phyloP scores from a whole-genome alignment of 2,329 filamentous ascomycete species.

The Phyllachora maydis region DNA sequence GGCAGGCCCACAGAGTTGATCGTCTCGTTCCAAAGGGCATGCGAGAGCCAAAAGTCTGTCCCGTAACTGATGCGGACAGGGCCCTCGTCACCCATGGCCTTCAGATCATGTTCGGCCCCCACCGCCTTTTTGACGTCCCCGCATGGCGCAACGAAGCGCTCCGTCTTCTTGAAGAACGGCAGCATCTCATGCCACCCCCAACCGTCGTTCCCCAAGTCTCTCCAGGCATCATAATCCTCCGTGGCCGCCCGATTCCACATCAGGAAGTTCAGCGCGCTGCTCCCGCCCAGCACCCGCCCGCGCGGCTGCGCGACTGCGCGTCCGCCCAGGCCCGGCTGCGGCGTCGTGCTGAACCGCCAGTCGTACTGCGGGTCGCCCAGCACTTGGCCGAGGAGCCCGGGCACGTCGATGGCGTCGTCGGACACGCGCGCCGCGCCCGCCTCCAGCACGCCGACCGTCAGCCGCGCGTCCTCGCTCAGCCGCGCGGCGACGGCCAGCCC shows the following conservation, averaged over 20 bases:
- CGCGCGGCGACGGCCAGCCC: constrained; percentile 27
- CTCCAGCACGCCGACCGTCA: constrained; percentile 22
- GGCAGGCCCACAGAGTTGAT: constrained; percentile 14
- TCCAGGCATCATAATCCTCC: constrained; percentile 35
- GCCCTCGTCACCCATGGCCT: constrained; percentile 18
- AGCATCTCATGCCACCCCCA: constrained; percentile 32
- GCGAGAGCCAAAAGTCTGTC: constrained; percentile 16
- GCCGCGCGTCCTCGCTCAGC: constrained; percentile 18
- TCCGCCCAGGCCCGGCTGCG: constrained; percentile 15
- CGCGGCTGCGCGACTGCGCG: constrained; percentile 18
- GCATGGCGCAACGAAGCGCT: constrained; percentile 22
- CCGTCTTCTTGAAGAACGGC: constrained; percentile 27
- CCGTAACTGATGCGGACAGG: constrained; percentile 26
- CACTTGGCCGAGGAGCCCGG: constrained; percentile 14
- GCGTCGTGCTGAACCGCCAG: constrained; percentile 18
- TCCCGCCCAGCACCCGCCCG: constrained; percentile 37
- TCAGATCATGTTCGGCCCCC: constrained; percentile 15
- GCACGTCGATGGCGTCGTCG: constrained; percentile 11
- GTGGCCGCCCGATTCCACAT: constrained; percentile 24
- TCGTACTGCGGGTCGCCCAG: constrained; percentile 16
- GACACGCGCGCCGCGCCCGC: constrained; percentile 13
- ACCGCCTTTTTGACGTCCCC: constrained; percentile 12
- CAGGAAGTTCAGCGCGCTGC: constrained; percentile 38
- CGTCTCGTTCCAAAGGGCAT: constrained; percentile 22
- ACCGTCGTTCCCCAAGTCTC: constrained; percentile 30